Evolutionary conservation across 2,329 filamentous ascomycete species (phyloP).

Genomic region (Thielaviopsis populi): DNA sequence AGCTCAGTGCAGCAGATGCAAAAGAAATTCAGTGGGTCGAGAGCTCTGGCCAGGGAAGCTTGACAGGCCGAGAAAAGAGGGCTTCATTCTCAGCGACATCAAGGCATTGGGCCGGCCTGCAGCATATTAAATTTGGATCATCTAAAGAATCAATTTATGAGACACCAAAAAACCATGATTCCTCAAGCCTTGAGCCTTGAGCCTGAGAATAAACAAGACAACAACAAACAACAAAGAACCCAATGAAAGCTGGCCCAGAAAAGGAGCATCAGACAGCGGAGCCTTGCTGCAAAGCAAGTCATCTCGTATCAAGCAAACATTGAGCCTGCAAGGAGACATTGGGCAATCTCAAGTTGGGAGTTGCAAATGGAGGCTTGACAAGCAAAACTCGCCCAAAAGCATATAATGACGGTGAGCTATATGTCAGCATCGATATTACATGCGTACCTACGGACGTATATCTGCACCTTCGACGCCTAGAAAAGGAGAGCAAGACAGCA

Average conservation of each 20-base stretch:
- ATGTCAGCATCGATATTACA: not conserved
- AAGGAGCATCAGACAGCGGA: not conserved
- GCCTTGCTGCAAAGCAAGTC: not conserved
- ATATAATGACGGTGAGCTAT: not conserved
- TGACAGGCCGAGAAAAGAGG: not conserved
- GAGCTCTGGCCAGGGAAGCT: not conserved
- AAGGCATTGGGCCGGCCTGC: not conserved
- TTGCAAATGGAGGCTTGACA: not conserved
- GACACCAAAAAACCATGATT: not conserved
- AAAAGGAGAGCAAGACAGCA: not conserved
- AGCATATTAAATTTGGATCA: not conserved
- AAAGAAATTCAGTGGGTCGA: not conserved
- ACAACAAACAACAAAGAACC: not conserved
- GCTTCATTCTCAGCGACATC: not conserved
- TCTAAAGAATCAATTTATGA: not conserved
- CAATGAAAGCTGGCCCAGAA: not conserved
- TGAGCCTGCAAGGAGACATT: not conserved
- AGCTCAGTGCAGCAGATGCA: not conserved
- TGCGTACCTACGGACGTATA: not conserved
- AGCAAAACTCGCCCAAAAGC: not conserved
- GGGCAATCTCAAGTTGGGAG: not conserved
- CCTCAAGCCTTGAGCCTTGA: no score
- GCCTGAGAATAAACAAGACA: not conserved
- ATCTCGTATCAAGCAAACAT: not conserved
- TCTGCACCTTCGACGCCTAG: no score